Base-by-base conservation (phyloP, 768 basidiomycete species). In the Neoboletus brunneissimus region DNA sequence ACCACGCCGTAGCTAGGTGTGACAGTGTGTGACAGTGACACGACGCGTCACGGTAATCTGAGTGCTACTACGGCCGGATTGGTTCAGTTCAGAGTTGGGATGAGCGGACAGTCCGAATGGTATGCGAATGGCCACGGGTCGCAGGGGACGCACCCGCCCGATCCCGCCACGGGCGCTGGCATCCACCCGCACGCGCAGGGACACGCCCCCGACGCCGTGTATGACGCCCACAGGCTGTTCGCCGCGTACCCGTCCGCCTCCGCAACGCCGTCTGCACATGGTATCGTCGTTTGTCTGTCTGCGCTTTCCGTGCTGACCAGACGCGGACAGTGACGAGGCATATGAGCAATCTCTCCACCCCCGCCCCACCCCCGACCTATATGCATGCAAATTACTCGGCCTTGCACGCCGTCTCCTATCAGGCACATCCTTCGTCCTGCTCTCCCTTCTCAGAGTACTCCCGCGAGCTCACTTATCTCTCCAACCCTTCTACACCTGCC, bases 231-330 rank as follows among this genome's bases (percentile, higher is more conserved):
- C 59, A 73, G 79, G 51, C 71, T 91, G 25, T 77, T 89, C 45
- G 80, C 83, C 5, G 76, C 81, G 34, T 91, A 89, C 68, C 87
- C 90, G 38, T 79, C 86, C 64, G 86, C 86, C 38, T 90, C 89
- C 56, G 85, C 86, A 27, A 88, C 85, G 5, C 88, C 89, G n/a
- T 81, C 88, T 9, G 77, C 83, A 37, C 89, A 91, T 66, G 88
- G 90, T 89, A 66, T 73, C 43, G 34, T 44, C 38, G 12, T 38
- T 15, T 11, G 20, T 29, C 32, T 7, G 29, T 41, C 56, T 49
- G 31, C 45, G 31, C 49, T 60, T 11, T 59, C 5, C 12, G 29
- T 5, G 58, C 57, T 67, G 60, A 66, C 66, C 63, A 52, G 66
- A 1, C 1, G 13, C n/a, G 60, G 27, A 43, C 56, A 91, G 90